Percentiles rank a stretch among this genome's conserved stretches.
phyloP scores from a whole-genome alignment of 1,139 yeast species.

The Diutina ranongensis region DNA sequence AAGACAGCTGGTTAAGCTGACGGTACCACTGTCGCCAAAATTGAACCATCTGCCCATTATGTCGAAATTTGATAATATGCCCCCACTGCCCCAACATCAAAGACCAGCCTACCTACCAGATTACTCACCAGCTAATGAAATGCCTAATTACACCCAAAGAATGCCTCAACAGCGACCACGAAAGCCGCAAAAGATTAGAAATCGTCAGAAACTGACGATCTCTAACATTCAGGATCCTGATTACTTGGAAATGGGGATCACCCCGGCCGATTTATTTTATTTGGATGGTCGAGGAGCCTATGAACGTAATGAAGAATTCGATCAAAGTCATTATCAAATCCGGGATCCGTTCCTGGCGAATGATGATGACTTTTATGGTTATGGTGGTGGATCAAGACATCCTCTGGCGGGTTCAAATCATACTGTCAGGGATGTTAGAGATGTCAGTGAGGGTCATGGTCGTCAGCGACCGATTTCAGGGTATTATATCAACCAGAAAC shows the following conservation, averaged over 20 bases:
- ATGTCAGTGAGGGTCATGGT: neutral
- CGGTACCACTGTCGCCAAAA: conserved; percentile 1
- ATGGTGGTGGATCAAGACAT: neutral
- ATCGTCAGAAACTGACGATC: neutral
- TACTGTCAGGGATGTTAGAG: neutral
- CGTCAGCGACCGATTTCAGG: conserved; percentile 11
- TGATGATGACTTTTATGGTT: conserved; percentile 4
- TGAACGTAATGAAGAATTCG: neutral
- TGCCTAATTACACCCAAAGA: neutral
- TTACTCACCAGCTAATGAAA: neutral
- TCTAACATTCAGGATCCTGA: conserved; percentile 7
- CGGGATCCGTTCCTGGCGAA: conserved; percentile 7
- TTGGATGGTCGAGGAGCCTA: conserved; percentile 5
- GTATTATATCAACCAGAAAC: conserved; percentile 29
- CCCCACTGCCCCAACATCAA: neutral
- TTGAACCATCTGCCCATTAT: no score
- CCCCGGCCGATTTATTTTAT: conserved; percentile 9
- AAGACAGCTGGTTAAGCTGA: neutral
- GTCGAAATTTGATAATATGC: no score
- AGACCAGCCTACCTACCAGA: neutral
- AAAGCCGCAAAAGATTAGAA: neutral
- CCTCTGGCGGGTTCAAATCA: neutral
- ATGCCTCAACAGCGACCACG: neutral
- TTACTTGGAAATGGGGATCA: conserved; percentile 9
- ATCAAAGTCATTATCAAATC: neutral